Evolutionary conservation across 129 eudicot species (phyloP), one percentile per base, ranked within the genome.

Genomic region (Logfia minima): DNA sequence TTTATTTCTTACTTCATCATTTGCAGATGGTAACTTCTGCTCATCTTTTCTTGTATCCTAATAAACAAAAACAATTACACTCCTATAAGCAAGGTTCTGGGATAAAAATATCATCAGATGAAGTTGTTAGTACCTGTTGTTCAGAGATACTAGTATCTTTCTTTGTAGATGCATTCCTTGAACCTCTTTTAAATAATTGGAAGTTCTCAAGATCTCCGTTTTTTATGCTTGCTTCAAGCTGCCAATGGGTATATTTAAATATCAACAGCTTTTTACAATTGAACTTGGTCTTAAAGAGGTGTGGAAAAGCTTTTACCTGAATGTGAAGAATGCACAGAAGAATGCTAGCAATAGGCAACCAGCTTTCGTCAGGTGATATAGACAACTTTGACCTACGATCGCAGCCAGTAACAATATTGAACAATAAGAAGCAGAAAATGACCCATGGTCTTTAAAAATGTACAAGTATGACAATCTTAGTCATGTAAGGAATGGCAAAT

Each of bases 261-360:
- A 55, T 31, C 37, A 63, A 31, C 23, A 66, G 43, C 52, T 26
- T 45, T 56, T 35, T 18, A 71, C 55, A 41, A 74, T n/a, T n/a
- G 43, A 56, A 55, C 26, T 66, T 21, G 21, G 13, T 66, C 77
- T 53, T 31, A 22, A 75, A 28, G 35, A 48, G 66, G 77, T 63
- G 43, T 52, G 16, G 41, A 34, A 69, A 34, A 32, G 14, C 4
- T 4, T 73, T 81, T 60, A 91, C 99, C 97, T 91, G 99, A 78
- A 94, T 79, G 81, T 94, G 99, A 75, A 86, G 65, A 62, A 94
- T 89, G 90, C 99, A 87, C 29, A 89, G 67, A 79, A 91, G 66
- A 78, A 94, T 94, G 87, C 99, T 94, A 23, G 92, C 89, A 82
- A 94, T 86, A 52, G 99, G 99, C 78, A 91, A 83, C 97, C 97